A percentile compares a stretch with the other conserved stretches of the same genome.
Evolutionary conservation across 2,329 filamentous ascomycete genomes (phyloP).

Genomic region (Epichloe gansuensis): DNA sequence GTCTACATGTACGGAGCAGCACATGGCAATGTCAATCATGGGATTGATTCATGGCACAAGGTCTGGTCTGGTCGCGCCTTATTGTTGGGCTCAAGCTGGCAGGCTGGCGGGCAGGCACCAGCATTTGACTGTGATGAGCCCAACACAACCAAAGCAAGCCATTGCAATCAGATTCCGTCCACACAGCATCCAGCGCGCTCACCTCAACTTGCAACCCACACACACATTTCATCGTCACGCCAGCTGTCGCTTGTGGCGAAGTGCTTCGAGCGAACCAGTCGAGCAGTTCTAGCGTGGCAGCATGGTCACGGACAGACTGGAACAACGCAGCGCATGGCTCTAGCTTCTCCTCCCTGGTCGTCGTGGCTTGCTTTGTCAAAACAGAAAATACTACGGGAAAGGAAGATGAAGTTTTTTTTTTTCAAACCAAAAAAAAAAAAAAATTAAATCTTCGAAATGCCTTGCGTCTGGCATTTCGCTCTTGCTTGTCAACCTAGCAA

Average conservation of each 20-base stretch:
- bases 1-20: background rate
- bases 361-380: background rate
- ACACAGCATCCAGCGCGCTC: background rate
- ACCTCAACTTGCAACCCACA: background rate
- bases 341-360: background rate
- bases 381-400: background rate
- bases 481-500: no score
- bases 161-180: background rate
- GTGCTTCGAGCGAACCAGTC: background rate
- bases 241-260: background rate
- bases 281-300: no score
- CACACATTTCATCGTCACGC: slow-evolving; percentile 1
- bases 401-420: no score
- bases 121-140: no score
- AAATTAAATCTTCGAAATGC: no score
- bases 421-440: no score
- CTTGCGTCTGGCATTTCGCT: no score
- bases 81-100: no score
- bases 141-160: no score
- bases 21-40: background rate
- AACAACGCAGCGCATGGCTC: background rate
- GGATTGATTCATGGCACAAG: background rate
- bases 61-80: no score
- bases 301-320: no score
- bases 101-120: no score